These are phyloP conservation scores for Mycena latifolia DNA, from an alignment of 768 basidiomycete species.

Conservation along the genomic window DNA sequence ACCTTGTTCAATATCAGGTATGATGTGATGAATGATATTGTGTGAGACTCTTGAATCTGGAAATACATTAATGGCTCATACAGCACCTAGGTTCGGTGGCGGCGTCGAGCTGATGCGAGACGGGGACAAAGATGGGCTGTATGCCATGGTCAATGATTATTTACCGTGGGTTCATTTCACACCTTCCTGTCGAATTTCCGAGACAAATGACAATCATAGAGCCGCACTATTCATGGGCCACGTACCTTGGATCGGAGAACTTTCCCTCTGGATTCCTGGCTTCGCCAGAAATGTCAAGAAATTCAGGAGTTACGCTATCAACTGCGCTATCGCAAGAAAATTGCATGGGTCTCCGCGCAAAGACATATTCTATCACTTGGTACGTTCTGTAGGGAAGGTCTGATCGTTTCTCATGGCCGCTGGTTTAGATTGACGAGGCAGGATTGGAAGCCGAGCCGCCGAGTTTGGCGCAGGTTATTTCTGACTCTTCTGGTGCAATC, in stretches of 20 bases:
- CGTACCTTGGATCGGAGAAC: constrained; percentile 36
- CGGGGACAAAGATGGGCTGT: constrained; percentile 23
- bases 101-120: constrained; percentile 29
- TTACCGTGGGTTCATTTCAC: constrained; percentile 21
- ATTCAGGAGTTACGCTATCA: constrained; percentile 56
- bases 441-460: constrained; percentile 33
- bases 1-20: constrained; percentile 23
- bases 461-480: constrained; percentile 35
- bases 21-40: constrained; percentile 32
- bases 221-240: constrained; percentile 32
- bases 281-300: constrained; percentile 30
- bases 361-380: constrained; percentile 41
- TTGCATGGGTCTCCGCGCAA: constrained; percentile 51
- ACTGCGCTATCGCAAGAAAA: constrained; percentile 69
- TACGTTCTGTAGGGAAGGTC: constrained; percentile 4
- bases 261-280: constrained; percentile 29
- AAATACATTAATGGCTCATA: background rate
- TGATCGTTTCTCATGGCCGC: background rate
- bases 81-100: constrained; percentile 20
- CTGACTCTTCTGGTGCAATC: constrained; percentile 28
- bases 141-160: constrained; percentile 18
- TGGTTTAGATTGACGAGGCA: constrained; percentile 38
- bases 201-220: constrained; percentile 12
- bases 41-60: background rate
- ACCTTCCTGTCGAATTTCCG: background rate